A percentile compares a stretch with the other conserved stretches of the same genome.
phyloP scores from a whole-genome alignment of 2,329 filamentous ascomycete genomes.

The Neopestalotiopsis sp. region DNA sequence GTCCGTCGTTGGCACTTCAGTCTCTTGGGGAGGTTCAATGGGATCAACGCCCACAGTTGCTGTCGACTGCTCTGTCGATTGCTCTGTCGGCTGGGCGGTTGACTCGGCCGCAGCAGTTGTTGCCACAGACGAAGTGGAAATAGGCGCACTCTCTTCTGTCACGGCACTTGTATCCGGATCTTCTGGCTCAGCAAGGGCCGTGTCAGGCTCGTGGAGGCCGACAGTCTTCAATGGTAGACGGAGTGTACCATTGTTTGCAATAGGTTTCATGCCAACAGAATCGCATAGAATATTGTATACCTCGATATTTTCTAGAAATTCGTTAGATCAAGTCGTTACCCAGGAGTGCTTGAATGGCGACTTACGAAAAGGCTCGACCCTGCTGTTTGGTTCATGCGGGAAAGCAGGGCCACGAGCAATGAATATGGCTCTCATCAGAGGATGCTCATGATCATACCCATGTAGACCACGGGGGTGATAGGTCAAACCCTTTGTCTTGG shows the following conservation, averaged over 20 bases:
- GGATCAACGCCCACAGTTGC: conserved; percentile 19
- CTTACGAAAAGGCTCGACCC: conserved; percentile 83
- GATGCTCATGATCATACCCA: conserved; percentile 93
- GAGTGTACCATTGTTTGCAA: conserved; percentile 87
- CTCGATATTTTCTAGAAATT: conserved; percentile 79
- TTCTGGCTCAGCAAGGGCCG: conserved; percentile 49
- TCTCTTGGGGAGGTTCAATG: conserved; percentile 26
- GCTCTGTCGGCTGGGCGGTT: background rate
- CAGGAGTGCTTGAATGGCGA: conserved; percentile 28
- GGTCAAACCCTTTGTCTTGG: conserved; percentile 63
- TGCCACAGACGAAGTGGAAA: conserved; percentile 16
- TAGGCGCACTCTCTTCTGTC: conserved; percentile 9
- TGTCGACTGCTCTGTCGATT: background rate
- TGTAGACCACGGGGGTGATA: conserved; percentile 88
- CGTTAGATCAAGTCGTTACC: background rate
- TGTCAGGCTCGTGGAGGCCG: conserved; percentile 61
- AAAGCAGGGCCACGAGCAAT: conserved; percentile 92
- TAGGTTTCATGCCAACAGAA: conserved; percentile 74
- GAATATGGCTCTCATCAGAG: conserved; percentile 95
- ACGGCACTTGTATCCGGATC: conserved; percentile 51
- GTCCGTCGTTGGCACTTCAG: background rate
- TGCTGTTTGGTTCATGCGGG: conserved; percentile 81
- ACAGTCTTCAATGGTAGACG: conserved; percentile 70
- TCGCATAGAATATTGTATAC: conserved; percentile 96
- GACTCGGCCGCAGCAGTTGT: conserved; percentile 10